Evolutionary conservation across 2,329 filamentous ascomycete species (phyloP), one percentile per base, ranked within the genome.

Genomic region (Phaeosphaeriaceae sp.): DNA sequence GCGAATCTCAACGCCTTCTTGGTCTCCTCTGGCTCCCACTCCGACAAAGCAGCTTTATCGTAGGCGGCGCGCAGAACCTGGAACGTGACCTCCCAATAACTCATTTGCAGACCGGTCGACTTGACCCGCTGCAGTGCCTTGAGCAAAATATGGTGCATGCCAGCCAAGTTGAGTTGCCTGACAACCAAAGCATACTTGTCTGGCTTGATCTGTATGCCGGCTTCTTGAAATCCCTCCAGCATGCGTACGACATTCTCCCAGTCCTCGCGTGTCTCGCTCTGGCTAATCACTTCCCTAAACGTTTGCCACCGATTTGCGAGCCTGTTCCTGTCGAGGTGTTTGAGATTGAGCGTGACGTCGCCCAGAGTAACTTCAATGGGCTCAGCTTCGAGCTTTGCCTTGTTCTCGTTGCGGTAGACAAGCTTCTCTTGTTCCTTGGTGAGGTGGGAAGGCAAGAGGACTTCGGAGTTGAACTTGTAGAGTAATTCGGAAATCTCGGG

Each of bases 361-460:
- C 79, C 80, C 24, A 83, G 62, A 1, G 73, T 75, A 41, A 79
- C 76, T 31, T 78, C 76, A 40, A 79, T 73, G 31, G 81, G 80
- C 54, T 81, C 75, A 24, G 72, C 76, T 49, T 78, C 71, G 36
- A 84, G 77, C 41, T 75, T 74, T 46, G 78, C 68, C n/a, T 71
- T 70, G 70, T 79, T 72, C 36, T 78, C 76, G 19, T 72, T 58
- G 47, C 69, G 67, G 72, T 78, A 82, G 62, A 83, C 77, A 27
- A 83, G 76, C 57, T 75, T 70, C 27, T 73, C 66, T 62, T 83
- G 80, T 41, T 73, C 71, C 17, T 66, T 60, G 56, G 72, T 76
- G 52, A 84, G 76, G 66, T 81, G 78, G 7, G 55, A 54, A 15
- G 81, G 81, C 21, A 83, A 74, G 57, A 83, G 76, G 63, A 83